Evolutionary conservation across 139 green algal genomes (phyloP).

Genomic region (Micractinium conductrix): DNA sequence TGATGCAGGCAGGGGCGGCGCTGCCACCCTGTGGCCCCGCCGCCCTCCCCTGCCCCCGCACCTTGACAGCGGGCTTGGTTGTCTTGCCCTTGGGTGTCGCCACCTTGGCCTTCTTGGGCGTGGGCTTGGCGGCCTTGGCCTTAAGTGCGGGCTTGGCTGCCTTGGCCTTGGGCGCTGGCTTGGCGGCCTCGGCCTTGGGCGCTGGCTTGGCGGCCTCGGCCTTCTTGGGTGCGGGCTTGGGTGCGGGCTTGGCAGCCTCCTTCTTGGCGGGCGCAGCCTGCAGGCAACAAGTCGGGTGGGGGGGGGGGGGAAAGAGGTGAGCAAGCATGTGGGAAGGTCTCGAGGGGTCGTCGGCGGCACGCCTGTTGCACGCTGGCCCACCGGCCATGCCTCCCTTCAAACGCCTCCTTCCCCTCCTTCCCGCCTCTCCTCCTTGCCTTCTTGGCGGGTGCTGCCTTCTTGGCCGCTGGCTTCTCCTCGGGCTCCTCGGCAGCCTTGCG

Average conservation of each 20-base stretch:
- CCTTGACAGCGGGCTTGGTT: too few species aligned
- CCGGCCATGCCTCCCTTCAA: too few species aligned
- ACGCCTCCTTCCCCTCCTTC: neutral
- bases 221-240: neutral
- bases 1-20: neutral
- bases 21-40: neutral
- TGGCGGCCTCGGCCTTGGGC: neutral
- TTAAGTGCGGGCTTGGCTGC: neutral
- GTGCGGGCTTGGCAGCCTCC: neutral
- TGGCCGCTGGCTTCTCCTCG: neutral
- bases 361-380: too few species aligned
- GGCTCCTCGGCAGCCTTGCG: neutral
- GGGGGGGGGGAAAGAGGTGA: too few species aligned
- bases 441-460: neutral
- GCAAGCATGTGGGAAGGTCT: too few species aligned
- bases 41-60: neutral
- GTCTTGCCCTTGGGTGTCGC: constrained; percentile 1
- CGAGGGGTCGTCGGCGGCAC: too few species aligned
- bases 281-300: too few species aligned
- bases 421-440: neutral
- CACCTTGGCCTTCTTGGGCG: constrained; percentile 7
- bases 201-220: neutral
- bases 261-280: neutral
- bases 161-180: neutral
- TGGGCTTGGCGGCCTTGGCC: neutral